phyloP scores from a whole-genome alignment of 768 basidiomycete genomes.

The Zangia roseola region DNA sequence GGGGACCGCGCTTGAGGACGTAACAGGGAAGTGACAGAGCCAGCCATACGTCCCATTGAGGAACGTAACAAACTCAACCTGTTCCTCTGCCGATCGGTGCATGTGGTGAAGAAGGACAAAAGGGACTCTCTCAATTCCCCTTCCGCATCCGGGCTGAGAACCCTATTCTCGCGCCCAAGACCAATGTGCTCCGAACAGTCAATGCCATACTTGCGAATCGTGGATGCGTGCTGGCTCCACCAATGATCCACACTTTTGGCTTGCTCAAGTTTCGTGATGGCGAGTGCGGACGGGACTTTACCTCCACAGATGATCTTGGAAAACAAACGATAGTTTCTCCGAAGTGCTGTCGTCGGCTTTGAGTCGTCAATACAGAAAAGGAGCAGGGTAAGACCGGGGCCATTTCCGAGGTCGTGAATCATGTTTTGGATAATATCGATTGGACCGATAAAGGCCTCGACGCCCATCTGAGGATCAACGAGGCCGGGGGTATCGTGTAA shows the following conservation, averaged over 20 bases:
- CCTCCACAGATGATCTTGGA: constrained; percentile 23
- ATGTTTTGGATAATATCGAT: constrained; percentile 28
- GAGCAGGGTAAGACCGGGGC: constrained; percentile 28
- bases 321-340: constrained; percentile 30
- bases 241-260: constrained; percentile 31
- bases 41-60: constrained; percentile 7
- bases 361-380: constrained; percentile 32
- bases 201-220: constrained; percentile 14
- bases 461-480: constrained; percentile 23
- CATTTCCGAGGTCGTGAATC: constrained; percentile 29
- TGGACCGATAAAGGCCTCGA: constrained; percentile 18
- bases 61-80: constrained; percentile 4
- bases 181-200: constrained; percentile 31
- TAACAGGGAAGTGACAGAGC: constrained; percentile 5
- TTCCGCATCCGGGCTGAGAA: constrained; percentile 21
- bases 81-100: constrained; percentile 11
- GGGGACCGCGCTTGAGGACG: constrained; percentile 8
- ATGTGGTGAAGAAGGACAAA: constrained; percentile 15
- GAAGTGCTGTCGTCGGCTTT: constrained; percentile 24
- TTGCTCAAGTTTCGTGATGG: constrained; percentile 30
- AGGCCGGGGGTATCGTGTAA: constrained; percentile 36
- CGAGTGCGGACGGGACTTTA: constrained; percentile 29
- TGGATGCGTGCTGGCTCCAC: constrained; percentile 30
- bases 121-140: constrained; percentile 26
- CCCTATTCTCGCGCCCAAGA: constrained; percentile 30